Evolutionary conservation across 108 stramenopile genomes (phyloP), one percentile per base, ranked within the genome.

Genomic region (Hondaea fermentalgiana): DNA sequence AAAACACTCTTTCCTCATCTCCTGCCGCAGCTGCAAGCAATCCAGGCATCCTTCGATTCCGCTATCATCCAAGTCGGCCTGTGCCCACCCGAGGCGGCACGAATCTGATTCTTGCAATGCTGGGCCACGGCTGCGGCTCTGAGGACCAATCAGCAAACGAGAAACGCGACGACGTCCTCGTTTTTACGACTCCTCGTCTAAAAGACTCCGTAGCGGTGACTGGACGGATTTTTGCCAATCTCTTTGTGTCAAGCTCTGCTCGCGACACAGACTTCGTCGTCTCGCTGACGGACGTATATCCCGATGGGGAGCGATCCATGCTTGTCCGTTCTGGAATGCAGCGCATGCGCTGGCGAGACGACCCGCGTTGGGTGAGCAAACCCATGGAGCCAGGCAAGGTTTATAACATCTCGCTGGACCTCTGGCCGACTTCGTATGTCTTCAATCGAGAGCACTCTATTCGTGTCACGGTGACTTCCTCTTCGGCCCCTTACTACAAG

Each of bases 201-300:
- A 29, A 35, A 17, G 83, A 89, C 5, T 29, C 88, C 6, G 6
- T 89, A 0, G 57, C 60, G 0, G 5, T 91, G 19, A 89, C 89
- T 23, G 91, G 91, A 0, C 64, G 60, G 4, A 5, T 91, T 5
- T 42, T 8, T 10, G 88, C 91, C 17, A 19, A 14, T 14, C 59
- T 91, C 6, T 59, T 43, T 44, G 91, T 91, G 59, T 89, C 91
- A 5, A 60, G 58, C 57, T 58, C 89, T 44, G 89, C 72, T 19
- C 44, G 59, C 60, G 91, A 91, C 72, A 91, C 91, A n/a, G 91
- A 91, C 57, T 91, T 91, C 60, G 57, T 4, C 25, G 91, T 87
- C 28, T 87, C 89, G 59, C n/a, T 91, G 21, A 87, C 58, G 58
- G 91, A 91, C 49, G 64, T 91, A 0, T 91, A 91, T 88, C 91